Percentiles rank a stretch among this genome's conserved stretches.
phyloP scores from a whole-genome alignment of 352 stramenopile genomes.

The Phytophthora ramorum region DNA sequence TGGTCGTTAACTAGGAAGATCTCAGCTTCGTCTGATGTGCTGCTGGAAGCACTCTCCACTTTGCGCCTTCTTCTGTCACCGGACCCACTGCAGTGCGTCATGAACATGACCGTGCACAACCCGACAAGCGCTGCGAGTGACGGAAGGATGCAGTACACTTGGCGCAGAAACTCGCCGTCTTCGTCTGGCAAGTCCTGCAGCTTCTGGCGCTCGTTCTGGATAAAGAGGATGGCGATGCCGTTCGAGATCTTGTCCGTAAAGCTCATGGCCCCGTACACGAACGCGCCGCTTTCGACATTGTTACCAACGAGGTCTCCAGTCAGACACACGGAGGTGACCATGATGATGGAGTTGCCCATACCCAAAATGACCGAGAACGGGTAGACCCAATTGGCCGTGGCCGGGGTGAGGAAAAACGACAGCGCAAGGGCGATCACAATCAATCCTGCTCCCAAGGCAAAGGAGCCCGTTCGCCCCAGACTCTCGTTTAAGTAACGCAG shows the following conservation, averaged over 20 bases:
- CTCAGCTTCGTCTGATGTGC: constrained; percentile 40
- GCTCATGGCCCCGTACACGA: constrained; percentile 89
- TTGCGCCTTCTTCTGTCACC: constrained; percentile 33
- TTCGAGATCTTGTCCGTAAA: constrained; percentile 92
- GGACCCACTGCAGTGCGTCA: constrained; percentile 66
- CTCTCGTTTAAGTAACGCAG: constrained; percentile 79
- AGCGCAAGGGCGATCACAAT: constrained; percentile 59
- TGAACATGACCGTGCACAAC: constrained; percentile 73
- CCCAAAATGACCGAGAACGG: constrained; percentile 72
- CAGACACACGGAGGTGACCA: constrained; percentile 87
- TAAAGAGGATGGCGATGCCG: constrained; percentile 79
- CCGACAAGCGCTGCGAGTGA: constrained; percentile 67
- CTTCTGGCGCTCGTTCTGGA: constrained; percentile 84
- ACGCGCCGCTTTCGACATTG: constrained; percentile 84
- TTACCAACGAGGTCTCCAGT: constrained; percentile 85
- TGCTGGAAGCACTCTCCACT: constrained; percentile 28
- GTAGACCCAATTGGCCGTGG: constrained; percentile 78
- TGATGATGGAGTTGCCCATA: constrained; percentile 89
- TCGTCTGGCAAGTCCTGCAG: constrained; percentile 58
- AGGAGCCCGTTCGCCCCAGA: constrained; percentile 74
- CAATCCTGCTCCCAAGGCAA: constrained; percentile 60
- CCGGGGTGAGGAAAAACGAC: constrained; percentile 65
- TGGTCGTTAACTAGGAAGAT: constrained; percentile 29
- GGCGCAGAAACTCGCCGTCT: constrained; percentile 75
- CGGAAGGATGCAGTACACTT: constrained; percentile 78